Conservation (phyloP, 305 asterid species). For the Salvia sclarea region DNA sequence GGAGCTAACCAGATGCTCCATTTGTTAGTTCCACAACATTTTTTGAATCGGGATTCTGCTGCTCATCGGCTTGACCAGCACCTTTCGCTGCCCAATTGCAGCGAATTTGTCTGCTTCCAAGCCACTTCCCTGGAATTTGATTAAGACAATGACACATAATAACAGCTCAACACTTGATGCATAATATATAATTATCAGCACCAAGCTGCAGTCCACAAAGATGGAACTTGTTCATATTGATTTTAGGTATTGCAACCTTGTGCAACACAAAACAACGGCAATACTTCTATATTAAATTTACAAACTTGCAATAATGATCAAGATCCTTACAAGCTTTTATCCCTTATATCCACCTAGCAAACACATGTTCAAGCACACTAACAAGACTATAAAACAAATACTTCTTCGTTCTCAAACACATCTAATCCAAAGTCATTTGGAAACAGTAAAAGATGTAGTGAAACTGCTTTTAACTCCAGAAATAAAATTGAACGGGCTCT, state of each 20-base stretch:
- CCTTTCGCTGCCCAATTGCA: conserved; percentile 97
- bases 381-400: not conserved
- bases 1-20: conserved; percentile 68
- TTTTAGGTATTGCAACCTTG: not conserved
- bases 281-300: not conserved
- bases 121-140: conserved; percentile 75
- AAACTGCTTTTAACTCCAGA: not conserved
- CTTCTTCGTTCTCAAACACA: not conserved
- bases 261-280: not conserved
- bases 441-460: not conserved
- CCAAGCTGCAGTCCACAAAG: conserved; percentile 20
- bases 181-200: conserved; percentile 16
- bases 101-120: conserved; percentile 91
- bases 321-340: not conserved
- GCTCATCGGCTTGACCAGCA: conserved; percentile 67
- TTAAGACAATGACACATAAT: not conserved
- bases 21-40: conserved; percentile 70
- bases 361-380: not conserved
- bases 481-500: not conserved
- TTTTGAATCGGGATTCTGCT: conserved; percentile 67
- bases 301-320: not conserved
- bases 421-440: not conserved
- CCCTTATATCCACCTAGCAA: not conserved
- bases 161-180: conserved; percentile 13
- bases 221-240: not conserved